Percentiles rank a stretch among this genome's conserved stretches.
These are phyloP conservation scores for Fusarium sp. DNA, from an alignment of 2,329 filamentous ascomycete genomes.

Conservation along the genomic window DNA sequence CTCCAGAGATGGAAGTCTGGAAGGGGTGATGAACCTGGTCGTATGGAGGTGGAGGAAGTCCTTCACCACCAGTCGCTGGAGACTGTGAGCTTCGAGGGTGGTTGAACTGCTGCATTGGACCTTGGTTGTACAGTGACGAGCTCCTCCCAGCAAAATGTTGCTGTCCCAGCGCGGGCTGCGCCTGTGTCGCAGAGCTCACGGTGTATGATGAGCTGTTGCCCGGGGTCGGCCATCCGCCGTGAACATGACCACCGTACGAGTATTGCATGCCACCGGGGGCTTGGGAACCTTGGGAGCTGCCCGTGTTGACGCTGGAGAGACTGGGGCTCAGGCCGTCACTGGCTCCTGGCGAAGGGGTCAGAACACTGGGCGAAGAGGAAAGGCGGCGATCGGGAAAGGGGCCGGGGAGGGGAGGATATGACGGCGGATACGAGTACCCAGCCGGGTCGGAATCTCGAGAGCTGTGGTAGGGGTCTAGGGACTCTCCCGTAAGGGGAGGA, in stretches of 20 bases:
- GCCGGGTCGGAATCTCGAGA: constrained; percentile 43
- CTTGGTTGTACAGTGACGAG: constrained; percentile 61
- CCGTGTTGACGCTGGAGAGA: constrained; percentile 74
- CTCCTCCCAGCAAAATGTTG: constrained; percentile 50
- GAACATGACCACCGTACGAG: constrained; percentile 68
- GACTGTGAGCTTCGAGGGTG: constrained; percentile 56
- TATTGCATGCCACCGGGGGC: constrained; percentile 63
- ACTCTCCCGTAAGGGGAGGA: constrained; percentile 40
- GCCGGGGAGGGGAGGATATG: constrained; percentile 46
- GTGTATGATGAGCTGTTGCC: constrained; percentile 64
- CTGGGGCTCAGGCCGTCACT: constrained; percentile 75
- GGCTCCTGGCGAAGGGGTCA: constrained; percentile 62
- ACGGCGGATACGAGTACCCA: constrained; percentile 44
- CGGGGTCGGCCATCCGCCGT: constrained; percentile 73
- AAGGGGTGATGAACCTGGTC: constrained; percentile 78
- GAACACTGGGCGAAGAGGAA: constrained; percentile 53
- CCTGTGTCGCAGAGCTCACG: constrained; percentile 63
- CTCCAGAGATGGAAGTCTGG: constrained; percentile 70
- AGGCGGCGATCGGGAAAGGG: constrained; percentile 48
- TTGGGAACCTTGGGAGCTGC: constrained; percentile 72
- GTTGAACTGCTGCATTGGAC: constrained; percentile 60
- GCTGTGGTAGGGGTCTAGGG: constrained; percentile 42
- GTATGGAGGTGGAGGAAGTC: constrained; percentile 77
- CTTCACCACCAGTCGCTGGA: constrained; percentile 72
- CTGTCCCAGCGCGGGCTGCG: constrained; percentile 49